phyloP scores from a whole-genome alignment of 2,329 filamentous ascomycete species.

The Penicillium sp. region DNA sequence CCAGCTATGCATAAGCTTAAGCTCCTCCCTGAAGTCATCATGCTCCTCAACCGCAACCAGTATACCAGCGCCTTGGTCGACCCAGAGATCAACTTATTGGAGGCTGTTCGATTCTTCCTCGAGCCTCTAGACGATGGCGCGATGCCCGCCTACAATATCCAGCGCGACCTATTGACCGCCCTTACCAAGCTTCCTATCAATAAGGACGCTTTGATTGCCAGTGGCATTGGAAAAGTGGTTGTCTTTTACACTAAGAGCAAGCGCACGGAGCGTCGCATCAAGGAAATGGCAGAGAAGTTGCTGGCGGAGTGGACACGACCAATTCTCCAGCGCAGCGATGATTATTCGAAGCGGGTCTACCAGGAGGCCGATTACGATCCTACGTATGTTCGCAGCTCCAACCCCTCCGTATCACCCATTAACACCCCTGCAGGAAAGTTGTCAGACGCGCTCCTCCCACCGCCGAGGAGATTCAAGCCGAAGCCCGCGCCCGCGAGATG shows the following conservation, averaged over 20 bases:
- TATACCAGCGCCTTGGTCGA: slow-evolving; percentile 81
- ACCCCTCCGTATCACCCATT: slow-evolving; percentile 10
- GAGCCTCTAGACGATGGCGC: slow-evolving; percentile 93
- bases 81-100: slow-evolving; percentile 90
- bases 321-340: slow-evolving; percentile 88
- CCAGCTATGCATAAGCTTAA: slow-evolving; percentile 91
- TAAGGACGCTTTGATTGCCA: slow-evolving; percentile 85
- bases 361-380: slow-evolving; percentile 60
- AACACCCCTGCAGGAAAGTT: slow-evolving; percentile 34
- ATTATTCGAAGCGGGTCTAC: slow-evolving; percentile 80
- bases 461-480: slow-evolving; percentile 44
- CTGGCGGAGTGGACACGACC: slow-evolving; percentile 93
- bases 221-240: slow-evolving; percentile 92
- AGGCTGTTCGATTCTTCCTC: slow-evolving; percentile 94
- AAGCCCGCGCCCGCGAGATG: slow-evolving; percentile 52
- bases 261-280: slow-evolving; percentile 81
- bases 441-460: slow-evolving; percentile 33
- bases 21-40: slow-evolving; percentile 85
- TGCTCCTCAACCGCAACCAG: slow-evolving; percentile 81
- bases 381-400: slow-evolving; percentile 35
- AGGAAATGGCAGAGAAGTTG: slow-evolving; percentile 88
- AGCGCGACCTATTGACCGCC: slow-evolving; percentile 85
- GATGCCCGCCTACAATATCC: slow-evolving; percentile 93
- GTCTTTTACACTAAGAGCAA: slow-evolving; percentile 97
- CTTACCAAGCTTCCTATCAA: slow-evolving; percentile 79